Evolutionary conservation across 2,329 filamentous ascomycete species (phyloP).

Genomic region (Calycina herbarum): DNA sequence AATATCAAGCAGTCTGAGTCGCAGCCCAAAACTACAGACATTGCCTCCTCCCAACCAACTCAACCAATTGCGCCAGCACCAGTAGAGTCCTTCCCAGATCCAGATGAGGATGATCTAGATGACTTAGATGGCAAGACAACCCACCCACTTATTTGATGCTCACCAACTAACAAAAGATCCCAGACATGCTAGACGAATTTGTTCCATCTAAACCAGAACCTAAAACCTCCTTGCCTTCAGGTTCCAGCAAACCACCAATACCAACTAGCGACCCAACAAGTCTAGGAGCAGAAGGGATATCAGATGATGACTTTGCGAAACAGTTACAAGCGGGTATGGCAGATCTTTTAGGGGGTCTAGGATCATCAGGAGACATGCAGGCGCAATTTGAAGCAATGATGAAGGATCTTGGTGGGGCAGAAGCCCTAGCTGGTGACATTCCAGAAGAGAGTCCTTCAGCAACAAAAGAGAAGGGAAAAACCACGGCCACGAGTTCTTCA

Average conservation of each 20-base stretch:
- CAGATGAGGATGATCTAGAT: slow-evolving; percentile 88
- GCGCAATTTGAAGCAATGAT: slow-evolving; percentile 77
- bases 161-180: neutral
- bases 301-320: slow-evolving; percentile 78
- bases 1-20: slow-evolving; percentile 14
- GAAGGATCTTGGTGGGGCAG: slow-evolving; percentile 65
- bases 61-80: slow-evolving; percentile 14
- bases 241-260: slow-evolving; percentile 28
- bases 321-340: slow-evolving; percentile 92
- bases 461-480: slow-evolving; percentile 16
- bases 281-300: slow-evolving; percentile 44
- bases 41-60: neutral
- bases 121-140: slow-evolving; percentile 75
- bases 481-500: slow-evolving; percentile 16
- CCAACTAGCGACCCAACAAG: slow-evolving; percentile 14
- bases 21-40: neutral
- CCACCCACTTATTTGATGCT: neutral
- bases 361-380: slow-evolving; percentile 69
- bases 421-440: slow-evolving; percentile 38
- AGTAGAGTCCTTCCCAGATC: slow-evolving; percentile 70
- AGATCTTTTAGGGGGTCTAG: slow-evolving; percentile 71
- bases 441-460: slow-evolving; percentile 15
- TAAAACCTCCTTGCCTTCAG: slow-evolving; percentile 40
- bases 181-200: slow-evolving; percentile 94
- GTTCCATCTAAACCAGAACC: slow-evolving; percentile 60